Evolutionary conservation across 2,329 filamentous ascomycete species (phyloP).

Genomic region (Nemania sp.): DNA sequence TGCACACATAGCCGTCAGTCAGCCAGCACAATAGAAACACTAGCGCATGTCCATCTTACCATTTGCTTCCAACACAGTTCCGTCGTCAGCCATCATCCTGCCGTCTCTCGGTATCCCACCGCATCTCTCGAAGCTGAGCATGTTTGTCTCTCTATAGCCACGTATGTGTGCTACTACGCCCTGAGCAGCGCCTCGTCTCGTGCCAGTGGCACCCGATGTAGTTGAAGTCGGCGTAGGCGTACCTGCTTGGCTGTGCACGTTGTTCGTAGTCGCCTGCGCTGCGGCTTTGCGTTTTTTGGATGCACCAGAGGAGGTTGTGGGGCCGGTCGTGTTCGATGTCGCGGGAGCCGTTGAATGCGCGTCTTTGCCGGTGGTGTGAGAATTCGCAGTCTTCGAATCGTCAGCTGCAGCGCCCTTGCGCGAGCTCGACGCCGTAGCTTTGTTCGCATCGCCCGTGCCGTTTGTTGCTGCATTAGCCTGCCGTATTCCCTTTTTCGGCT

Average conservation of each 20-base stretch:
- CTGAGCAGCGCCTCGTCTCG: slow-evolving; percentile 46
- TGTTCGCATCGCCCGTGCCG: slow-evolving; percentile 50
- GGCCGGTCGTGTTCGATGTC: slow-evolving; percentile 39
- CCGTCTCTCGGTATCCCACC: slow-evolving; percentile 78
- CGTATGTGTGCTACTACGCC: slow-evolving; percentile 38
- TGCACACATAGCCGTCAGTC: slow-evolving; percentile 54
- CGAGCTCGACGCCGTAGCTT: slow-evolving; percentile 48
- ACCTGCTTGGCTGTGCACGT: slow-evolving; percentile 46
- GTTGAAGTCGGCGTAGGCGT: slow-evolving; percentile 44
- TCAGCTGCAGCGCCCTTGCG: slow-evolving; percentile 56
- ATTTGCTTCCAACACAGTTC: slow-evolving; percentile 83
- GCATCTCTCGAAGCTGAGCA: slow-evolving; percentile 86
- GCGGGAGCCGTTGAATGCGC: slow-evolving; percentile 45
- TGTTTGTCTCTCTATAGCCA: slow-evolving; percentile 76
- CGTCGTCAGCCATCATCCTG: slow-evolving; percentile 89
- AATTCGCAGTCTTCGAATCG: slow-evolving; percentile 47
- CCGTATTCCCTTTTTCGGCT: slow-evolving; percentile 68
- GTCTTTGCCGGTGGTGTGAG: slow-evolving; percentile 45
- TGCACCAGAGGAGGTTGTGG: slow-evolving; percentile 49
- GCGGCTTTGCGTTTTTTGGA: slow-evolving; percentile 90
- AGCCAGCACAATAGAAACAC: slow-evolving; percentile 49
- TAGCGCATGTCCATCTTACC: slow-evolving; percentile 68
- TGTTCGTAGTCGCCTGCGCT: slow-evolving; percentile 51
- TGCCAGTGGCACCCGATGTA: slow-evolving; percentile 46
- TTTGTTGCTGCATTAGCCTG: slow-evolving; percentile 56